Conservation (phyloP, 1,139 yeast species). For the Candida sanyaensis region DNA sequence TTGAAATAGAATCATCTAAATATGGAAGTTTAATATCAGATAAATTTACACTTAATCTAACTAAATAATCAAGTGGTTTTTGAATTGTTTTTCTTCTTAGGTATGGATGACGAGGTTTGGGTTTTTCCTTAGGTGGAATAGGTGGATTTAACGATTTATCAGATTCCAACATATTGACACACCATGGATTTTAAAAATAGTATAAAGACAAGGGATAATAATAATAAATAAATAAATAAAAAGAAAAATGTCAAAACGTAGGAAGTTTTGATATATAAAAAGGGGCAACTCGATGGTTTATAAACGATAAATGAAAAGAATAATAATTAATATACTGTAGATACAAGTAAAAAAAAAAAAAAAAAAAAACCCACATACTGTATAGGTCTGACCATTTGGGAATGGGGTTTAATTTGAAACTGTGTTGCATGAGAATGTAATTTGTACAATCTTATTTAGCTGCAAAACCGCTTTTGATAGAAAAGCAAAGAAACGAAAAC, state of each 20-base stretch:
- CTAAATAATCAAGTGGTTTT: slow-evolving; percentile 1
- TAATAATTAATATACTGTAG: too few relatives aligned
- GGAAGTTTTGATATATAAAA: too few relatives aligned
- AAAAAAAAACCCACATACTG: background rate
- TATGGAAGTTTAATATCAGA: slow-evolving; percentile 4
- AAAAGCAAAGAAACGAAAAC: background rate
- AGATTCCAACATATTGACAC: too few relatives aligned
- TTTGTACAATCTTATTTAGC: background rate
- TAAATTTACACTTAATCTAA: slow-evolving; percentile 3
- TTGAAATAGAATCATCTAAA: background rate
- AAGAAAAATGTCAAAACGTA: too few relatives aligned
- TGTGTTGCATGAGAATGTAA: slow-evolving; percentile 4
- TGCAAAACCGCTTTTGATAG: background rate
- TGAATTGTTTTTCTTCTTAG: background rate
- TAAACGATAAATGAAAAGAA: too few relatives aligned
- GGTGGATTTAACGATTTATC: background rate
- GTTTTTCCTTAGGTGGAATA: background rate
- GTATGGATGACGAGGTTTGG: slow-evolving; percentile 1
- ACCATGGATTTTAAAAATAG: too few relatives aligned
- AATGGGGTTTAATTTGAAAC: background rate
- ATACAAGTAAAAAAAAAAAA: too few relatives aligned
- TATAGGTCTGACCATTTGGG: background rate
- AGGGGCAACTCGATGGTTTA: too few relatives aligned
- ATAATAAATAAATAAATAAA: too few relatives aligned
- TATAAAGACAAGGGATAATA: too few relatives aligned